Conservation (phyloP, 495 filamentous ascomycete genomes). For the Penicillium daleae region DNA sequence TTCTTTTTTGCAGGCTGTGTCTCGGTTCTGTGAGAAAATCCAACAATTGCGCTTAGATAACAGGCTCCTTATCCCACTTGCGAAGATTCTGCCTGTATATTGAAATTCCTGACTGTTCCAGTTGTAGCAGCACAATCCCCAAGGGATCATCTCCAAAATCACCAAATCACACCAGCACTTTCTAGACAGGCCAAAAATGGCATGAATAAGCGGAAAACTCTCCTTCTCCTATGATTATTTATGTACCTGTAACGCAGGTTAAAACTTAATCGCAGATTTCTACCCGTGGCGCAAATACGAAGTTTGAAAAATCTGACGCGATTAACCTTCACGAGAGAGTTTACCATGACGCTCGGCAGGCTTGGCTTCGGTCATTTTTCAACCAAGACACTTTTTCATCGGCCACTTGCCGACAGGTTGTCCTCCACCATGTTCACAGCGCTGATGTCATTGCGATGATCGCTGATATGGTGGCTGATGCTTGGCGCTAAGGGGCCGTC, state of each 20-base stretch:
- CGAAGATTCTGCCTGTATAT: neutral
- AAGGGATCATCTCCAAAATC: neutral
- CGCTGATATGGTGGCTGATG: neutral
- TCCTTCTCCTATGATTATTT: neutral
- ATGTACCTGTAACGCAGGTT: neutral
- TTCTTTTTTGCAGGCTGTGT: neutral
- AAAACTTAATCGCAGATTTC: neutral
- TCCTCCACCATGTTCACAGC: neutral
- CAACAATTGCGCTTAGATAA: neutral
- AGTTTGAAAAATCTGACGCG: neutral
- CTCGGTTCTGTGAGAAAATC: neutral
- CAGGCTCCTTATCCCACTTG: too few relatives aligned
- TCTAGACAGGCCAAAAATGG: neutral
- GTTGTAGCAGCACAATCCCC: neutral
- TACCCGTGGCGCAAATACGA: neutral
- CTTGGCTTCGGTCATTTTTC: constrained; percentile 2
- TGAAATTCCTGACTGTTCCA: neutral
- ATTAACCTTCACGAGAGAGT: neutral
- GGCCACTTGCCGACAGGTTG: neutral
- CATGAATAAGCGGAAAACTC: neutral
- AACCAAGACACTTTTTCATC: neutral
- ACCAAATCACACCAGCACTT: too few relatives aligned
- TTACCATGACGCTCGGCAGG: neutral
- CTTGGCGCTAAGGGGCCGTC: neutral
- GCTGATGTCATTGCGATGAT: neutral